These are phyloP conservation scores for Styphnolobium japonicum DNA, from an alignment of 306 rosid species.

Conservation along the genomic window DNA sequence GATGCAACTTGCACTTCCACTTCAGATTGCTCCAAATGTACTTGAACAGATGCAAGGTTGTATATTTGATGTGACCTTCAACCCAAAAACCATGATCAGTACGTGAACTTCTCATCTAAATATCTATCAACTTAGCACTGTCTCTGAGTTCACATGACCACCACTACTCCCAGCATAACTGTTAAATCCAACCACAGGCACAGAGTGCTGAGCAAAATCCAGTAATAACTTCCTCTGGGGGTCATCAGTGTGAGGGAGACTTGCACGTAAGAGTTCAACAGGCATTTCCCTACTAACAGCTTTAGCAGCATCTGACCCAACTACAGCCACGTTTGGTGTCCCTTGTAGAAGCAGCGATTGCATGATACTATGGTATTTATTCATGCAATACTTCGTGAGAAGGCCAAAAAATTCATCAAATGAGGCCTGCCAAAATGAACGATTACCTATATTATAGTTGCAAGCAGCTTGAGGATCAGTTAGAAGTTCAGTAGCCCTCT, in stretches of 20 bases:
- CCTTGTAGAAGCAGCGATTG: constrained; percentile 36
- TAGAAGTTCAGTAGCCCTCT: constrained; percentile 41
- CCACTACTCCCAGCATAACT: constrained; percentile 46
- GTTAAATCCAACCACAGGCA: constrained; percentile 47
- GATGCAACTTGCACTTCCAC: constrained; percentile 28
- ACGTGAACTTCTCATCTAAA: constrained; percentile 2
- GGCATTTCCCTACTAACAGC: constrained; percentile 53
- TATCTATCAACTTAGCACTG: constrained; percentile 57
- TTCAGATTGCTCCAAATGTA: constrained; percentile 19
- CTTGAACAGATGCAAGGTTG: constrained; percentile 21
- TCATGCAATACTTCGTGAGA: constrained; percentile 52
- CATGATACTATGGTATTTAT: constrained; percentile 49
- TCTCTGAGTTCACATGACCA: constrained; percentile 78
- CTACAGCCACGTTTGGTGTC: constrained; percentile 28
- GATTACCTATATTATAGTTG: constrained; percentile 36
- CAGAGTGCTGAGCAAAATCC: constrained; percentile 50
- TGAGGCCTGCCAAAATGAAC: constrained; percentile 57
- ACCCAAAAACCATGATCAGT: constrained; percentile 17
- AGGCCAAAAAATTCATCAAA: constrained; percentile 56
- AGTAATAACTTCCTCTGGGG: constrained; percentile 44
- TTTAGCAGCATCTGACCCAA: constrained; percentile 48
- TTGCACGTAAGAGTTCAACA: constrained; percentile 53
- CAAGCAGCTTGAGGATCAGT: constrained; percentile 37
- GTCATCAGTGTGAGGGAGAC: constrained; percentile 61
- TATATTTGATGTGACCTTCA: constrained; percentile 10